Evolutionary conservation across 2,329 filamentous ascomycete genomes (phyloP), one percentile per base, ranked within the genome.

Genomic region (Orbilia ellipsospora): DNA sequence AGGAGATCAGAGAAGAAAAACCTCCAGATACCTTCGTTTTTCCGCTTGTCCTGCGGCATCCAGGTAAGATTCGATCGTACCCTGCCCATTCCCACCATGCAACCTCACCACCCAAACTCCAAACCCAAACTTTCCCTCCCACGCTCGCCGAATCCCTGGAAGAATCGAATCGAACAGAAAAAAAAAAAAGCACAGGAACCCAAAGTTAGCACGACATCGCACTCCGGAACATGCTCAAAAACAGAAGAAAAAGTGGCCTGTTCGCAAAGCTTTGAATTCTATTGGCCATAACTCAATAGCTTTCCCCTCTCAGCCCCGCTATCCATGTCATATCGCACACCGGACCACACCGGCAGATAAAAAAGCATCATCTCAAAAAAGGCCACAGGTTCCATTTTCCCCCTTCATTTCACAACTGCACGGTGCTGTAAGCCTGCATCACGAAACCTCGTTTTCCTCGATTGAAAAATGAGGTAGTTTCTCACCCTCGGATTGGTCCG

Each of bases 121-220:
- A 23, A 52, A 52, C 48, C 48, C 48, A 52, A 52, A 18, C 15
- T 52, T 52, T 55, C 6, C 28, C 44, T 48, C 44, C 44, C 16
- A 20, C 20, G 48, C 20, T 52, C 48, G 20, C 16, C 28, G 18
- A 45, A 13, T 40, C 23, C 18, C 50, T 55, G 50, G 54, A 18
- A 10, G 18, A 23, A 20, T 36, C 31, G 31, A 36, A 36, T 36
- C 31, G 3, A 10, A 6, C 10, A 36, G 31, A 36, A 36, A 36
- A 1, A 36, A 23, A 23, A 23, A 23, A 23, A 23, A 23, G 23
- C 23, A 23, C 10, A 7, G 31, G 31, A 36, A 36, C 31, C 2
- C 26, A 60, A 20, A 28, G 4, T 45, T 59, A 63, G 66, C 66
- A 70, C 66, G 57, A 70, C 66, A 70, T 70, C 66, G 66, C 66